These are phyloP conservation scores for Calonectria naviculata DNA, from an alignment of 2,329 filamentous ascomycete genomes.

Conservation along the genomic window DNA sequence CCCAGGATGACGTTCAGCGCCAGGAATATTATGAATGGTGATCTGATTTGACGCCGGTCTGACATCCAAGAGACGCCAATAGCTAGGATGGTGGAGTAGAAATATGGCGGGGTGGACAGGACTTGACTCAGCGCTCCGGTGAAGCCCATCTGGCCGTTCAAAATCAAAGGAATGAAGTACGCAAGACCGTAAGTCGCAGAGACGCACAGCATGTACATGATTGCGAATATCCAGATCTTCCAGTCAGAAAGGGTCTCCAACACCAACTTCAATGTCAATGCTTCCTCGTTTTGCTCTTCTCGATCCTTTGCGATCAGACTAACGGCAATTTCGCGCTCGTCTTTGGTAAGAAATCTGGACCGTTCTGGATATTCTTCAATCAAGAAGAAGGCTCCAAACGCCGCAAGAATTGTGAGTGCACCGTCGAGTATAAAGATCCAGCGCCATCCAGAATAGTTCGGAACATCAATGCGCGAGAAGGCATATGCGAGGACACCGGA, in stretches of 20 bases:
- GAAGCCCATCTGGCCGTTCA: constrained; percentile 11
- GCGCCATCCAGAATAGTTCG: constrained; percentile 3
- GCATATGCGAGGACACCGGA: constrained; percentile 1
- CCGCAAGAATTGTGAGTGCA: neutral
- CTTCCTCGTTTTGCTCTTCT: neutral
- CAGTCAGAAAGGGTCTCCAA: neutral
- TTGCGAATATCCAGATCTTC: constrained; percentile 4
- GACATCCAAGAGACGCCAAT: neutral
- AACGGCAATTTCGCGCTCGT: neutral
- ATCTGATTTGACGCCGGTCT: neutral
- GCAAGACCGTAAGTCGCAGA: neutral
- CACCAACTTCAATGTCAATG: neutral
- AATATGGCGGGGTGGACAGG: constrained; percentile 1
- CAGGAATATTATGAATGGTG: neutral
- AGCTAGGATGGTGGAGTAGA: neutral
- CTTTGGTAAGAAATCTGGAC: neutral
- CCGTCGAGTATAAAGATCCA: constrained; percentile 10
- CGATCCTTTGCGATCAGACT: neutral
- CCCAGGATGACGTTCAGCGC: constrained; percentile 6
- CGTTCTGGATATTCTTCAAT: constrained; percentile 6
- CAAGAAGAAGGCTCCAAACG: neutral
- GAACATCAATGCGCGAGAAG: neutral
- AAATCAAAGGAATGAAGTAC: constrained; percentile 12
- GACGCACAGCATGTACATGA: neutral
- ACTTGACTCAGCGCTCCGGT: constrained; percentile 2